A percentile compares a stretch with the other conserved stretches of the same genome.
Evolutionary conservation across 2,329 filamentous ascomycete genomes (phyloP).

Genomic region (Paraconiothyrium brasiliense): DNA sequence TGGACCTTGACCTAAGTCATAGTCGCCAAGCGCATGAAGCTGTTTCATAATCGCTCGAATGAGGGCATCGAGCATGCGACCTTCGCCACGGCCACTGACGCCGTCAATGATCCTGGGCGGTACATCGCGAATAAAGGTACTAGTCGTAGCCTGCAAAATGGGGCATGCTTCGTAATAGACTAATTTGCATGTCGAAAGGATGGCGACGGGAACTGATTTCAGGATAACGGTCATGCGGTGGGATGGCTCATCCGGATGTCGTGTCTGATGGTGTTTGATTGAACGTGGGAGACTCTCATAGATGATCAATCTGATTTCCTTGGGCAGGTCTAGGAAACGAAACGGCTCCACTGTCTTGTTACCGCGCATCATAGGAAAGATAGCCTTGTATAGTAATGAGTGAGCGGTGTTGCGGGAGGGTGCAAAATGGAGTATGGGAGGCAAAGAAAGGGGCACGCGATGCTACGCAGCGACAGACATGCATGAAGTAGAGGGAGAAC

Average conservation of each 20-base stretch:
- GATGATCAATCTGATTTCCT: conserved; percentile 14
- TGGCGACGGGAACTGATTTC: conserved; percentile 18
- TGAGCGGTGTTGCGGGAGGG: neutral
- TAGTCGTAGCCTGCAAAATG: conserved; percentile 9
- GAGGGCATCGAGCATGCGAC: conserved; percentile 22
- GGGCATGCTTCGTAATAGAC: conserved; percentile 16
- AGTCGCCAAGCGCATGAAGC: conserved; percentile 5
- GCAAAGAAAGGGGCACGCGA: conserved; percentile 19
- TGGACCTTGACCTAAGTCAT: conserved; percentile 13
- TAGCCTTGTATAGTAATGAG: neutral
- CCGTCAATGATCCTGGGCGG: conserved; percentile 21
- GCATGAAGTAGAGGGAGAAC: neutral
- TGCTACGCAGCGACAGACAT: conserved; percentile 23
- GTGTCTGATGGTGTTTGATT: conserved; percentile 18
- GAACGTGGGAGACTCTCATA: conserved; percentile 18
- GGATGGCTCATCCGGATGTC: conserved; percentile 22
- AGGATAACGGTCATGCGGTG: conserved; percentile 21
- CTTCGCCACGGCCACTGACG: conserved; percentile 19
- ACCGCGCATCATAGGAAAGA: neutral
- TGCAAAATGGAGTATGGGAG: neutral
- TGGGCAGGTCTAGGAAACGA: conserved; percentile 18
- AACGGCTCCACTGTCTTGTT: conserved; percentile 13
- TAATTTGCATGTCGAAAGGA: conserved; percentile 18
- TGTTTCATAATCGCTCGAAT: conserved; percentile 18
- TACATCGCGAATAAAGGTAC: conserved; percentile 16